Evolutionary conservation across 805 yeast genomes (phyloP).

Genomic region (Wickerhamiella domercqiae): DNA sequence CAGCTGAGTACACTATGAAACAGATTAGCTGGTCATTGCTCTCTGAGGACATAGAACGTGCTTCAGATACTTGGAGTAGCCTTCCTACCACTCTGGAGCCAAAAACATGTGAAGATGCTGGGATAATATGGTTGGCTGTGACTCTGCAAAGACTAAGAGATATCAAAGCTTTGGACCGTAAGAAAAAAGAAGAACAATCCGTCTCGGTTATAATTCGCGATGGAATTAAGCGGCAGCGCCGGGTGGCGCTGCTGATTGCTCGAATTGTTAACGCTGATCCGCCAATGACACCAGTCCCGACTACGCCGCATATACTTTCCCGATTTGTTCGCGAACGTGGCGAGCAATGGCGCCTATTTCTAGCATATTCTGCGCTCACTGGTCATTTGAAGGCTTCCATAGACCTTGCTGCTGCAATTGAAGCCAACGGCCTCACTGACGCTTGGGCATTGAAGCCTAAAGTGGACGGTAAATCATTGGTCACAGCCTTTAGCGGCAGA

Average conservation of each 20-base stretch:
- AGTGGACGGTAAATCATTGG: slow-evolving; percentile 55
- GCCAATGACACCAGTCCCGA: slow-evolving; percentile 17
- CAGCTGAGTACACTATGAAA: background rate
- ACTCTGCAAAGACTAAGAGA: slow-evolving; percentile 37
- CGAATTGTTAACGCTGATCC: slow-evolving; percentile 25
- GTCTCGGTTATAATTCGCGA: slow-evolving; percentile 43
- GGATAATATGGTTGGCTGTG: slow-evolving; percentile 33
- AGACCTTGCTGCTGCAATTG: slow-evolving; percentile 22
- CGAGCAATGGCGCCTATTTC: slow-evolving; percentile 33
- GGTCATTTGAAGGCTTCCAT: slow-evolving; percentile 23
- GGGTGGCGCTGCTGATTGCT: slow-evolving; percentile 37
- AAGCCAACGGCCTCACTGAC: slow-evolving; percentile 25
- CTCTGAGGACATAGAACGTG: background rate
- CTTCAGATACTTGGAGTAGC: slow-evolving; percentile 1
- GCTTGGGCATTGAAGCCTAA: slow-evolving; percentile 44
- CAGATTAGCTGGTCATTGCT: background rate
- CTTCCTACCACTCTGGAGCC: slow-evolving; percentile 4
- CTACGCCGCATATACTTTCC: slow-evolving; percentile 36
- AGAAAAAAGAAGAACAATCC: slow-evolving; percentile 17
- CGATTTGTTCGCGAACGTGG: slow-evolving; percentile 39
- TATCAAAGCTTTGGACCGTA: slow-evolving; percentile 27
- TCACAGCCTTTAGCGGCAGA: slow-evolving; percentile 29
- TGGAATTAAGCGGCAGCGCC: slow-evolving; percentile 51
- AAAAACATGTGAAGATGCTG: slow-evolving; percentile 6
- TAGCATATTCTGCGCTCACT: slow-evolving; percentile 24